These are phyloP conservation scores for Strobilomyces echinocephalus DNA, from an alignment of 768 basidiomycete species.

Conservation along the genomic window DNA sequence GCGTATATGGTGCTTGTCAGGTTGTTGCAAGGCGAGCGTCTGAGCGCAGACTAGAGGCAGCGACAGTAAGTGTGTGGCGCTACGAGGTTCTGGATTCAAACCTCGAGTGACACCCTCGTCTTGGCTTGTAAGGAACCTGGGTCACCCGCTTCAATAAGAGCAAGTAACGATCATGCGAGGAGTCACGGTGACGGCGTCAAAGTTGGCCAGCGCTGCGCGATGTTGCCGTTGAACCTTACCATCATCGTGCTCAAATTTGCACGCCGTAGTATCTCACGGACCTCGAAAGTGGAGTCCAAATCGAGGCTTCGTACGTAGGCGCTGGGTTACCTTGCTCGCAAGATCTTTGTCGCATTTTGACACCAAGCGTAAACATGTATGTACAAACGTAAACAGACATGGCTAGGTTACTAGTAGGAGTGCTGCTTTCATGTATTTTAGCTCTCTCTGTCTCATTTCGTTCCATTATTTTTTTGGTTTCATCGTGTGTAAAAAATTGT, in stretches of 20 bases:
- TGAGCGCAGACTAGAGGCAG: background rate
- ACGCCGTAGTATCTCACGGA: slow-evolving; percentile 19
- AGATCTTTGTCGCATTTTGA: no score
- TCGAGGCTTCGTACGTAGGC: slow-evolving; percentile 7
- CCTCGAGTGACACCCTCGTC: background rate
- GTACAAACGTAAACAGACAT: no score
- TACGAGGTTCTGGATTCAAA: background rate
- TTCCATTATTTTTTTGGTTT: no score
- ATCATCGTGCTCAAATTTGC: slow-evolving; percentile 20
- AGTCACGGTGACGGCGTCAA: background rate
- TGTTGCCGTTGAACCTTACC: background rate
- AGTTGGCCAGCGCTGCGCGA: background rate
- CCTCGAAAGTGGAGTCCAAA: slow-evolving; percentile 14
- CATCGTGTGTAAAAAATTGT: no score
- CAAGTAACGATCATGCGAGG: background rate
- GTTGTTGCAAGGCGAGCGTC: background rate
- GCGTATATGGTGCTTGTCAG: background rate
- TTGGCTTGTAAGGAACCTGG: background rate
- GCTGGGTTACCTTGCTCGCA: background rate
- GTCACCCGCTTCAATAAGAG: slow-evolving; percentile 1
- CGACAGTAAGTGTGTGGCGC: background rate
- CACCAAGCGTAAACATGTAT: no score
- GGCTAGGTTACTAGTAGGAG: no score
- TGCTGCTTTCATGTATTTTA: no score
- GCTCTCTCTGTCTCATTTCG: no score